Evolutionary conservation across 192 early-diverging fungal species (phyloP), one percentile per base, ranked within the genome.

Genomic region (Coemansia aciculifera): DNA sequence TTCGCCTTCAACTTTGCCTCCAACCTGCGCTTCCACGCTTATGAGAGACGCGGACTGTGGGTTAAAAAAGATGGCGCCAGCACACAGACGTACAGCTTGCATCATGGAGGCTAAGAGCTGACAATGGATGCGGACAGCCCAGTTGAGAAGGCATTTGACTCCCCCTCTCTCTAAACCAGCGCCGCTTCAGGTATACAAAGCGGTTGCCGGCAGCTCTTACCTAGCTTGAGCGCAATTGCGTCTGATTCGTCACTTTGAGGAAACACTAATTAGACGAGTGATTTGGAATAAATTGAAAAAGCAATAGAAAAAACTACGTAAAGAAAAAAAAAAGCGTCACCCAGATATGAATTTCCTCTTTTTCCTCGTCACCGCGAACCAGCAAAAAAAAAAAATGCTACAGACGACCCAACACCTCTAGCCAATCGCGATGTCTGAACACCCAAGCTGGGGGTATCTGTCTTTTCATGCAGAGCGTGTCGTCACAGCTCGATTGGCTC

Each of bases 221-320:
- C 54, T 34, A 57, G 13, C 21, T 12, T 57, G 27, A 57, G 54
- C 54, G 54, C 54, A 54, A 54, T 54, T 54, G 51, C 23, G 24
- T 15, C 54, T 34, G 54, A 31, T 17, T n/a, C 54, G 15, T 57
- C 13, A 34, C 37, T 52, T 27, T 5, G 62, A 34, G 19, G 23
- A 61, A 12, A 51, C 23, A 63, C 62, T 10, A 32, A 23, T 36
- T 52, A 40, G 59, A 60, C 39, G 23, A 42, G 24, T 3, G 32
- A 49, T 13, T 62, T 62, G 34, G 51, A 59, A 11, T 38, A 73
- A 54, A 44, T 37, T 23, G 46, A 39, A 62, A 63, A 48, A 37
- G n/a, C 32, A 32, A 46, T 36, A 19, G 62, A 34, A 52, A 51
- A 40, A 3, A 40, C 12, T 8, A 13, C 39, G 27, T 27, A 17